Evolutionary conservation across 495 filamentous ascomycete species (phyloP).

Genomic region (Parathielavia hyrcaniae): DNA sequence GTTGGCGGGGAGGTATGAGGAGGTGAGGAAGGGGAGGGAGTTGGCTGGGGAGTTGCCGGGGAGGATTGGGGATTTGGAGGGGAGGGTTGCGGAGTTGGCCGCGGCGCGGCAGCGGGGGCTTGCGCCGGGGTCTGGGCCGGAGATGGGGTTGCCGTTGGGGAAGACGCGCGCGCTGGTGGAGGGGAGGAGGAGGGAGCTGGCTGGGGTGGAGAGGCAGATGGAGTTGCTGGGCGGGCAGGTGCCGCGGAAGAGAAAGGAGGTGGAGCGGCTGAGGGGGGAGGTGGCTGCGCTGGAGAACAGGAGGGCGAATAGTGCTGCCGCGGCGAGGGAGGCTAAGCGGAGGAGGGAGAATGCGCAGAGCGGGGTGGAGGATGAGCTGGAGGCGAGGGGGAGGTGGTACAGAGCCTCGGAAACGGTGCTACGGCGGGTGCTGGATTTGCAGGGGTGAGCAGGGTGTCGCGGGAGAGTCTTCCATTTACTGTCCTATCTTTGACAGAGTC

Average conservation of each 20-base stretch:
- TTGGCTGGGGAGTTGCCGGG: slow-evolving; percentile 56
- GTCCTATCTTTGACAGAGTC: neutral
- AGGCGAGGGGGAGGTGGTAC: slow-evolving; percentile 79
- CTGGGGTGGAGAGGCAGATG: slow-evolving; percentile 61
- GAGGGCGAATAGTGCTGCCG: slow-evolving; percentile 57
- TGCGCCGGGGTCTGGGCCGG: slow-evolving; percentile 22
- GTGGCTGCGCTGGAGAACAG: slow-evolving; percentile 62
- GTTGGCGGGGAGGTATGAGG: slow-evolving; percentile 54
- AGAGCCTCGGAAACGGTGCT: slow-evolving; percentile 62
- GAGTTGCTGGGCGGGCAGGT: slow-evolving; percentile 56
- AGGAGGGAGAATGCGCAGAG: slow-evolving; percentile 60
- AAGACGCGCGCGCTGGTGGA: slow-evolving; percentile 55
- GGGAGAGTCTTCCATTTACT: neutral
- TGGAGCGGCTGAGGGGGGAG: slow-evolving; percentile 67
- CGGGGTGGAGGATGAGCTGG: slow-evolving; percentile 69
- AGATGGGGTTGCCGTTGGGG: slow-evolving; percentile 50
- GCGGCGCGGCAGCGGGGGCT: slow-evolving; percentile 34
- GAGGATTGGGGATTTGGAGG: slow-evolving; percentile 57
- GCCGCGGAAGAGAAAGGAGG: slow-evolving; percentile 65
- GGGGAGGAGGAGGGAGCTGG: slow-evolving; percentile 54
- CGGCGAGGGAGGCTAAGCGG: slow-evolving; percentile 72
- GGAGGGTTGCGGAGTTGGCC: slow-evolving; percentile 51
- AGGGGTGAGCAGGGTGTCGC: slow-evolving; percentile 6
- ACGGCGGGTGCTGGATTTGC: slow-evolving; percentile 54
- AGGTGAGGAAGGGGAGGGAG: slow-evolving; percentile 54